A percentile compares a stretch with the other conserved stretches of the same genome.
Evolutionary conservation across 139 green algal genomes (phyloP).

Genomic region (Parachlorella kessleri): DNA sequence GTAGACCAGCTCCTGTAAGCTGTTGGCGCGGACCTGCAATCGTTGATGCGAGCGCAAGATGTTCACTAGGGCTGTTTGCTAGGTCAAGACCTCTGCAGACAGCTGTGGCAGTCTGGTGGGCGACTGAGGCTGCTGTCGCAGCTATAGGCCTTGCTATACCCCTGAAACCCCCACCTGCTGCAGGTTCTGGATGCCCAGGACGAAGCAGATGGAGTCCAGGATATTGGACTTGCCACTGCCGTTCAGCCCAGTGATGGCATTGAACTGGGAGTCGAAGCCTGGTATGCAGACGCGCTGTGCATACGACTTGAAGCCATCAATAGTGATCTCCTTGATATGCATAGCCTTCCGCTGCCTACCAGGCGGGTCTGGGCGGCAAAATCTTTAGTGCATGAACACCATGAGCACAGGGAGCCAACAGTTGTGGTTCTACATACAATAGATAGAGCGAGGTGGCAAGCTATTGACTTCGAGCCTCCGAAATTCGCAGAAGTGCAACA

Average conservation of each 20-base stretch:
- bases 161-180: constrained; percentile 60
- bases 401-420: too few relatives aligned
- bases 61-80: neutral
- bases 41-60: neutral
- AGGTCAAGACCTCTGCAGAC: neutral
- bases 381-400: too few relatives aligned
- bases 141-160: neutral
- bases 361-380: neutral
- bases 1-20: constrained; percentile 98
- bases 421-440: too few relatives aligned
- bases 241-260: constrained; percentile 99
- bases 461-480: too few relatives aligned
- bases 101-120: neutral
- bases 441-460: too few relatives aligned
- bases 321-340: constrained; percentile 94
- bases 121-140: constrained; percentile 2
- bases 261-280: constrained; percentile 95
- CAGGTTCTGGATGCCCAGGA: constrained; percentile 97
- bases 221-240: constrained; percentile 99
- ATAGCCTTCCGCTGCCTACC: constrained; percentile 53
- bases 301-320: constrained; percentile 99
- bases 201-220: constrained; percentile 99
- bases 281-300: constrained; percentile 84
- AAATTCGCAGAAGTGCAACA: too few relatives aligned
- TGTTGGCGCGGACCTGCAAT: constrained; percentile 87